A percentile compares a stretch with the other conserved stretches of the same genome.
These are phyloP conservation scores for Colletotrichum echinochloae DNA, from an alignment of 2,329 filamentous ascomycete genomes.

Conservation along the genomic window DNA sequence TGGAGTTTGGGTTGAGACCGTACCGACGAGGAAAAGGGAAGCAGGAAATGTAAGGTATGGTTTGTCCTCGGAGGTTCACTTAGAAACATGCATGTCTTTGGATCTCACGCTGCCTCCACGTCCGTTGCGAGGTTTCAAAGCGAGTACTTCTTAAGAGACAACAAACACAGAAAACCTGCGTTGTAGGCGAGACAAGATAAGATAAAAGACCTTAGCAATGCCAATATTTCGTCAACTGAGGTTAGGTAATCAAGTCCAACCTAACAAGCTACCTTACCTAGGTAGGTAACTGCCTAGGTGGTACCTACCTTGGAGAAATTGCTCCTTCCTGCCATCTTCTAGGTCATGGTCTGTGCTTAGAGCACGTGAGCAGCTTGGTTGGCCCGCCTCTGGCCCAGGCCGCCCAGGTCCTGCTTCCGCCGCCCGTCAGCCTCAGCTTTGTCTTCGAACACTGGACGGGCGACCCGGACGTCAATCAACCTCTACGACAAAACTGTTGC, in stretches of 20 bases:
- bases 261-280: background rate
- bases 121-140: background rate
- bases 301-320: background rate
- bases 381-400: background rate
- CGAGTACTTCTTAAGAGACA: no score
- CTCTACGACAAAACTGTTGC: constrained; percentile 8
- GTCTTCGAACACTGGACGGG: background rate
- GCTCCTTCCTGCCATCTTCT: background rate
- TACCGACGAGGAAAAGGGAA: background rate
- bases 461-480: constrained; percentile 1
- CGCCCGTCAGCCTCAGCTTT: background rate
- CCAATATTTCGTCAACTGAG: background rate
- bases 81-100: background rate
- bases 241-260: background rate
- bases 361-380: constrained; percentile 31
- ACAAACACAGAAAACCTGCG: background rate
- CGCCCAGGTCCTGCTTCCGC: constrained; percentile 3
- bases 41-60: background rate
- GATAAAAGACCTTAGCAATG: background rate
- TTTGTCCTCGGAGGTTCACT: background rate
- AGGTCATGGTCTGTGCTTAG: constrained; percentile 9
- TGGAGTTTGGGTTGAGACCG: background rate
- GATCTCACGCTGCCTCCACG: no score
- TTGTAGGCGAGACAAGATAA: background rate
- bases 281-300: background rate